phyloP scores from a whole-genome alignment of 352 stramenopile species.

The Pythium phragmitis region DNA sequence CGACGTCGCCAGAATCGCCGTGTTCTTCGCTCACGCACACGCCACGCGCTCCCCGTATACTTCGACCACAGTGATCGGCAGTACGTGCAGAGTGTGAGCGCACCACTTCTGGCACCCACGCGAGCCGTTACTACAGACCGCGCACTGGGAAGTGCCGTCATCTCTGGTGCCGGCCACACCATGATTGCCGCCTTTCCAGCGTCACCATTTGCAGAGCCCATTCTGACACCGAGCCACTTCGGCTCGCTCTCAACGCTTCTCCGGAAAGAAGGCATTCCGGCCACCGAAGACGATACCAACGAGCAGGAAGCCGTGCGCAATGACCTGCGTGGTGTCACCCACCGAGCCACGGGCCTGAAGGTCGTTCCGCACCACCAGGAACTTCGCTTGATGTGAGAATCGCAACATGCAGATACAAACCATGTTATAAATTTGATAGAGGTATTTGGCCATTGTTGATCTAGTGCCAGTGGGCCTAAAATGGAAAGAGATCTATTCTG shows the following conservation, averaged over 20 bases:
- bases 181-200: neutral
- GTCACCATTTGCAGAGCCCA: neutral
- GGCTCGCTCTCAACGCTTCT: slow-evolving; percentile 26
- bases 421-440: slow-evolving; percentile 4
- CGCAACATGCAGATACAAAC: slow-evolving; percentile 20
- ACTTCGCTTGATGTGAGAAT: slow-evolving; percentile 11
- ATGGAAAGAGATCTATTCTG: slow-evolving; percentile 4
- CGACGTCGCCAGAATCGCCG: slow-evolving; percentile 12
- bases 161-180: neutral
- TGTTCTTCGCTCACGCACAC: slow-evolving; percentile 25
- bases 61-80: slow-evolving; percentile 26
- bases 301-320: slow-evolving; percentile 21
- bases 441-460: slow-evolving; percentile 1
- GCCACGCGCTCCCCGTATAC: slow-evolving; percentile 23
- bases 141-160: neutral
- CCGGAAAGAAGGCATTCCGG: slow-evolving; percentile 22
- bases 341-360: slow-evolving; percentile 19
- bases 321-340: slow-evolving; percentile 27
- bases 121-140: slow-evolving; percentile 10
- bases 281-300: slow-evolving; percentile 20
- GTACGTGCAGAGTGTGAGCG: slow-evolving; percentile 19
- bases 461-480: neutral
- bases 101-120: slow-evolving; percentile 19
- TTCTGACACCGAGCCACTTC: slow-evolving; percentile 16
- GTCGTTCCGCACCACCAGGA: slow-evolving; percentile 17